Evolutionary conservation across 192 early-diverging fungal genomes (phyloP), one percentile per base, ranked within the genome.

Genomic region (Haplosporangium gracile): DNA sequence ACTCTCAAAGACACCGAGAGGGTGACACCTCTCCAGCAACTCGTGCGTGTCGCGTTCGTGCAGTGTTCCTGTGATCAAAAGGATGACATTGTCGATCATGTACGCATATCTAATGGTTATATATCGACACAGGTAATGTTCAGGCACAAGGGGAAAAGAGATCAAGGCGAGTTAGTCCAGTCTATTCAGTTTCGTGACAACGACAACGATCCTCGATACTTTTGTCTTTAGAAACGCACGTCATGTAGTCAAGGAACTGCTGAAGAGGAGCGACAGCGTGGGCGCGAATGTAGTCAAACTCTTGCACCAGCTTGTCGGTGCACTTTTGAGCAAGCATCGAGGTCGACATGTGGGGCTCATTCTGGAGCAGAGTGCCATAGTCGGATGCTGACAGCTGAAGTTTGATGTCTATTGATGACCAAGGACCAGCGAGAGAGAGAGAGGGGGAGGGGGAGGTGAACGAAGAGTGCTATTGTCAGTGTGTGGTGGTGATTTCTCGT

Each of bases 81-180:
- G 90, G 77, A 99, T 97, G 70, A 98, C 96, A 90, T 99, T 99
- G 89, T 99, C 99, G 82, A 99, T 99, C 99, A 99, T 99, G 88
- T 99, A 99, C 26, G 95, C 94, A 88, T 97, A 97, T 32, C 96
- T 97, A 89, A 2, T 92, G 88, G 32, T 80, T 77, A 81, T 90
- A 92, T 24, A 20, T 51, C 5, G 16, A 91, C 91, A 75, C 18
- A 68, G 55, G 63, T 20, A 16, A 78, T 72, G 49, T 7, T 5
- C 42, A 51, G 20, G 49, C 15, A 22, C 15, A 18, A 18, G 20
- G 18, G 49, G 18, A 16, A 22, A 18, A 22, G 20, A 51, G 20
- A 51, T 2, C 13, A 63, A 49, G 60, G 74, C 32, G 39, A 13
- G 29, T 26, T 29, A 69, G 43, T 70, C 10, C 55, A 26, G n/a